Percentiles rank a stretch among this genome's conserved stretches.
Evolutionary conservation across 2,329 filamentous ascomycete species (phyloP).

Genomic region (Trichoderma hamatum): DNA sequence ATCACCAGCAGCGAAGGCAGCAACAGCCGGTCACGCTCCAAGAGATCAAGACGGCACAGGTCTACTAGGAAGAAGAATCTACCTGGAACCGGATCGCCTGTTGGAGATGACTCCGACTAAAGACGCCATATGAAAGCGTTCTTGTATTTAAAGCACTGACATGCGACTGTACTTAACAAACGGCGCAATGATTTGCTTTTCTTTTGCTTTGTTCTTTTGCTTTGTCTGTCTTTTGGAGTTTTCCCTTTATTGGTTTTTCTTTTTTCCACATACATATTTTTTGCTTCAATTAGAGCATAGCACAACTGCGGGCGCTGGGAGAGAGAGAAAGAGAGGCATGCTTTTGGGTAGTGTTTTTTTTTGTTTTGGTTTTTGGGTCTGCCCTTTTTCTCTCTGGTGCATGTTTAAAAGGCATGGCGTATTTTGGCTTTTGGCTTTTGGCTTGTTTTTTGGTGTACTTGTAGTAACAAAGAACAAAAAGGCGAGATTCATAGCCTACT

Average conservation of each 20-base stretch:
- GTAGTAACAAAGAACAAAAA: slow-evolving; percentile 24
- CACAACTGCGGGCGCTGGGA: slow-evolving; percentile 15
- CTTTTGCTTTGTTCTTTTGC: slow-evolving; percentile 6
- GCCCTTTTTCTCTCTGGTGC: slow-evolving; percentile 8
- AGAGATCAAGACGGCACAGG: slow-evolving; percentile 37
- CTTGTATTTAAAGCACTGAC: slow-evolving; percentile 1
- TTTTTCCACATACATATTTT: neutral
- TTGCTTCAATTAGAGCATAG: slow-evolving; percentile 21
- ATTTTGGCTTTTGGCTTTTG: neutral
- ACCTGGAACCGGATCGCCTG: slow-evolving; percentile 41
- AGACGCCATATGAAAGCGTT: slow-evolving; percentile 8
- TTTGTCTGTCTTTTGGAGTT: slow-evolving; percentile 21
- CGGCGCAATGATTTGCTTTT: neutral
- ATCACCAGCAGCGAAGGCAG: slow-evolving; percentile 48
- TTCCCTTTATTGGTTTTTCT: neutral
- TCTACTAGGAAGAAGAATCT: slow-evolving; percentile 38
- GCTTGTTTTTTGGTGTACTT: slow-evolving; percentile 10
- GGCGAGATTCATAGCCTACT: slow-evolving; percentile 23
- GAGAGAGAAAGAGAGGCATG: neutral
- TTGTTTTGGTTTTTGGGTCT: slow-evolving; percentile 13
- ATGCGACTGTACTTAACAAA: neutral
- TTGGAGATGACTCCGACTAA: slow-evolving; percentile 45
- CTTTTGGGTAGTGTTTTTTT: slow-evolving; percentile 21
- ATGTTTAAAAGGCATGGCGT: slow-evolving; percentile 21
- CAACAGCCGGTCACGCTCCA: slow-evolving; percentile 36